Evolutionary conservation across 148 eudicot genomes (phyloP), one percentile per base, ranked within the genome.

Genomic region (Limonium bicolor): DNA sequence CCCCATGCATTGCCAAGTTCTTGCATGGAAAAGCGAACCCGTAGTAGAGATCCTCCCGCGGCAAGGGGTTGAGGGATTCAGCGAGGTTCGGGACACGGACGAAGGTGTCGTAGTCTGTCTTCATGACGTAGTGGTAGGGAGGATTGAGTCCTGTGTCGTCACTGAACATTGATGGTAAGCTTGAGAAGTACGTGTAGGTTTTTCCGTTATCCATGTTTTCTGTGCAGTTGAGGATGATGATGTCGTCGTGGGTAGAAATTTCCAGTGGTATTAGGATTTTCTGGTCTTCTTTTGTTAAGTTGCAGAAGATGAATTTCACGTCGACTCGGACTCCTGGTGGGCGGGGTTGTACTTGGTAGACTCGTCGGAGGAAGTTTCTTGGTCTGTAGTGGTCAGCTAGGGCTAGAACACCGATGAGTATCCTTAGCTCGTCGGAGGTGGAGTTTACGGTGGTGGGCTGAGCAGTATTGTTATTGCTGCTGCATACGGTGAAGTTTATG

Each of bases 41-140:
- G 28, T 69, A 69, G 58, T 72, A 77, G 52, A 72, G 24, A 44
- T 77, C 76, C 2, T 30, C 11, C 45, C 84, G 73, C 1, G 79
- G 71, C 9, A 69, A 17, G 11, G 63, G 53, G 13, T 40, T 14
- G 1, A 77, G 58, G 1, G 79, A 72, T 10, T 8, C 0, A 5
- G 67, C 76, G 51, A 72, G 29, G 0, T 52, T 66, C 2, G 20
- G 37, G 1, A 69, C 51, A 20, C 73, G 51, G 4, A 72, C 3
- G 63, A 25, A 77, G 12, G 64, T 63, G 47, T 69, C 84, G 20
- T 77, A 76, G 30, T 77, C 84, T 0, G 70, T 76, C 43, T 77
- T 73, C 84, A 77, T 72, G 21, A 73, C 65, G 36, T 77, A 77
- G 50, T 77, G 61, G 21, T 77, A 72, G 0, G 27, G 53, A 6